Evolutionary conservation across 495 filamentous ascomycete genomes (phyloP).

Genomic region (Penicillium fimorum): DNA sequence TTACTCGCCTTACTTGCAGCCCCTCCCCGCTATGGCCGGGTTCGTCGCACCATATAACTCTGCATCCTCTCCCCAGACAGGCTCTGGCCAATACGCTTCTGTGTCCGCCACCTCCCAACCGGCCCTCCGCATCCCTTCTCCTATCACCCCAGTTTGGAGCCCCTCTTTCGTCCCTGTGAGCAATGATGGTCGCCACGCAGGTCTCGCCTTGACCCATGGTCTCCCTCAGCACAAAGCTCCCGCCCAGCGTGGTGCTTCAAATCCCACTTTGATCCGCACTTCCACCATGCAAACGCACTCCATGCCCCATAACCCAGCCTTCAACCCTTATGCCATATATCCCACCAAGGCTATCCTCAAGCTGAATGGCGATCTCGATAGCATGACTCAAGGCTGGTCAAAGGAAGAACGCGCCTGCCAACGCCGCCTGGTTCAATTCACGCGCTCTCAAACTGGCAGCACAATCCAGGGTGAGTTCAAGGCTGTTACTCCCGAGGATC

Average conservation of each 20-base stretch:
- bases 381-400: conserved; percentile 79
- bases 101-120: conserved; percentile 37
- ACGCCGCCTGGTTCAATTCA: conserved; percentile 83
- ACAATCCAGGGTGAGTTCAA: conserved; percentile 72
- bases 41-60: conserved; percentile 32
- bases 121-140: conserved; percentile 40
- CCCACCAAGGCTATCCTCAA: conserved; percentile 83
- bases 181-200: conserved; percentile 31
- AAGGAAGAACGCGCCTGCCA: conserved; percentile 72
- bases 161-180: conserved; percentile 38
- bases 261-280: conserved; percentile 76
- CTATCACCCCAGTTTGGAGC: conserved; percentile 46
- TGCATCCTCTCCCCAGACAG: conserved; percentile 32
- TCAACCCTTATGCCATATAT: conserved; percentile 82
- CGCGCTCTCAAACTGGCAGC: conserved; percentile 70
- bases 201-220: conserved; percentile 32
- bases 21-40: conserved; percentile 35
- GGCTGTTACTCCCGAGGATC: conserved; percentile 66
- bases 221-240: conserved; percentile 36
- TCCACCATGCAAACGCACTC: conserved; percentile 65
- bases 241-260: conserved; percentile 47
- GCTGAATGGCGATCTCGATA: conserved; percentile 76
- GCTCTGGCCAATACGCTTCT: conserved; percentile 30
- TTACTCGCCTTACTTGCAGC: conserved; percentile 48
- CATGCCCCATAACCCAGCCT: conserved; percentile 47